These are phyloP conservation scores for Bidens hawaiensis DNA, from an alignment of 140 eudicot species.

Conservation along the genomic window DNA sequence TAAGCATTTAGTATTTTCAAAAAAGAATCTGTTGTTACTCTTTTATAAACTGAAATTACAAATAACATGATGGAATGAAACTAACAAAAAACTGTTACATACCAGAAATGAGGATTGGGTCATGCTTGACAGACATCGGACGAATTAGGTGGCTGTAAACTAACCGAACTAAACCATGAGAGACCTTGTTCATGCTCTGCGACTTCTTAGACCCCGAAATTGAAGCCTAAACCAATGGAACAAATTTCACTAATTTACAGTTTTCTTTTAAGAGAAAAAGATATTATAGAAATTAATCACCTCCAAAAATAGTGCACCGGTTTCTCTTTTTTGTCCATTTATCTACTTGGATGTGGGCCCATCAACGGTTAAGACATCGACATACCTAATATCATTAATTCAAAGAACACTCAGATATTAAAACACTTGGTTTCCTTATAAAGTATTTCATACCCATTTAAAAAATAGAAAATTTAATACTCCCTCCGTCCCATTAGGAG, in stretches of 20 bases:
- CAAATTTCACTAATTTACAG: not conserved
- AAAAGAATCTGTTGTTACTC: too few species aligned
- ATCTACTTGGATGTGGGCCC: slow-evolving; percentile 73
- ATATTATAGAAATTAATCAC: slow-evolving; percentile 31
- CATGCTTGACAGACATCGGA: too few species aligned
- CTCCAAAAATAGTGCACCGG: slow-evolving; percentile 93
- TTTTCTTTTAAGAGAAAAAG: not conserved
- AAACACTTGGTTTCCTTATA: too few species aligned
- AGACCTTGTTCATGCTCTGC: slow-evolving; percentile 99
- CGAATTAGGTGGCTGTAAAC: too few species aligned
- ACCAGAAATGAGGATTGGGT: too few species aligned
- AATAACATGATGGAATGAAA: too few species aligned
- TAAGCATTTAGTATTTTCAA: too few species aligned
- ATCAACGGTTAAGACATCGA: slow-evolving; percentile 93
- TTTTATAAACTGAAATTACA: too few species aligned
- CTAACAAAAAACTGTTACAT: too few species aligned
- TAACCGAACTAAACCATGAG: too few species aligned
- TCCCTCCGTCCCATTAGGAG: too few species aligned
- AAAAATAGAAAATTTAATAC: not conserved
- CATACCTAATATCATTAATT: slow-evolving; percentile 50
- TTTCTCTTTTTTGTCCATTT: slow-evolving; percentile 50
- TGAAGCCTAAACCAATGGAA: slow-evolving; percentile 68
- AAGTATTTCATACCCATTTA: too few species aligned
- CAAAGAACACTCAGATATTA: not conserved
- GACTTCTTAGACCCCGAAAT: slow-evolving; percentile 96